Evolutionary conservation across 2,329 filamentous ascomycete species (phyloP).

Genomic region (Diaporthe ilicicola): DNA sequence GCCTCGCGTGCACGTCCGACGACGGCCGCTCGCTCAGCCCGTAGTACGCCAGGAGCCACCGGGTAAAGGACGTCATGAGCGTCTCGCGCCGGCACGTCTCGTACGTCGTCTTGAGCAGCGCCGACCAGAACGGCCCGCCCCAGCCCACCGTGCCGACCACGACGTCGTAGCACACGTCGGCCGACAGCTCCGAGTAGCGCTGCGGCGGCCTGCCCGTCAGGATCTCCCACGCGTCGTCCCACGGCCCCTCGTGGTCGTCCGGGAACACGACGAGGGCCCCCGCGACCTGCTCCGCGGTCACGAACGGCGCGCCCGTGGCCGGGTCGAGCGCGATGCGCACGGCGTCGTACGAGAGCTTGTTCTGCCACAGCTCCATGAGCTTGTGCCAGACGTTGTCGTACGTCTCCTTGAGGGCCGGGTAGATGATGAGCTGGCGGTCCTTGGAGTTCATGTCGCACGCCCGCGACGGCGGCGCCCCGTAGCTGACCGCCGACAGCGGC

Average conservation of each 20-base stretch:
- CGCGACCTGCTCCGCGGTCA: neutral
- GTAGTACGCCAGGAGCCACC: neutral
- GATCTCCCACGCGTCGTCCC: conserved; percentile 21
- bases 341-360: conserved; percentile 21
- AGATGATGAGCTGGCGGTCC: conserved; percentile 9
- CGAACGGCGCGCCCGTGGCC: neutral
- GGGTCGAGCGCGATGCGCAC: conserved; percentile 25
- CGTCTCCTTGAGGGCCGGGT: conserved; percentile 22
- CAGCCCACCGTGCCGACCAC: conserved; percentile 12
- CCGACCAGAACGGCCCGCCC: conserved; percentile 19
- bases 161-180: conserved; percentile 18
- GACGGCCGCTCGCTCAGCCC: neutral
- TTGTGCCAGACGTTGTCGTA: conserved; percentile 25
- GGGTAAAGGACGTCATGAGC: neutral
- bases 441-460: neutral
- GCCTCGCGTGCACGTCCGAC: neutral
- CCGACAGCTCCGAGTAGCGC: neutral
- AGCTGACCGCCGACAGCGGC: neutral
- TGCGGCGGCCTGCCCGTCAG: neutral
- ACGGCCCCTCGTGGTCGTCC: conserved; percentile 11
- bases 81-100: conserved; percentile 22
- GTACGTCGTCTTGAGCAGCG: conserved; percentile 15
- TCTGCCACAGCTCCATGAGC: conserved; percentile 26
- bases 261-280: conserved; percentile 12
- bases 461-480: neutral